Conservation (phyloP, 106 monocot genomes). For the Gastrodia elata region DNA sequence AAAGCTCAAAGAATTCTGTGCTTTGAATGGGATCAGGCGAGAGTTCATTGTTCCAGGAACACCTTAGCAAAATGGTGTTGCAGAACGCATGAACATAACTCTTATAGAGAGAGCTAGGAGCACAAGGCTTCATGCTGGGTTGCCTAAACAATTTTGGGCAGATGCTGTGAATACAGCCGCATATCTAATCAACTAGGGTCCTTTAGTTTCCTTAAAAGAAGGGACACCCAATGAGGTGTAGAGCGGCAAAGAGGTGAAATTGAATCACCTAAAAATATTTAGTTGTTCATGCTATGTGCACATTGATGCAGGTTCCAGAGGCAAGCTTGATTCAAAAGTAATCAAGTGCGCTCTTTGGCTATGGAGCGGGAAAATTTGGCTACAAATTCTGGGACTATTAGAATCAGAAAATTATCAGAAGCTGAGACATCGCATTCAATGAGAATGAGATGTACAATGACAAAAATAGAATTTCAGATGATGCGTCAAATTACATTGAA, state of each 20-base stretch:
- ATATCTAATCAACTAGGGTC: neutral
- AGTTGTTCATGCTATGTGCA: slow-evolving; percentile 4
- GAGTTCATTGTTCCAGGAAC: neutral
- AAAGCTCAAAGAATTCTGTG: neutral
- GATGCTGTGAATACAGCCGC: neutral
- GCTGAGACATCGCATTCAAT: neutral
- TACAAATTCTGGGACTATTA: neutral
- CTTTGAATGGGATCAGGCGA: neutral
- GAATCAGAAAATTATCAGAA: neutral
- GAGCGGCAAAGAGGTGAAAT: neutral
- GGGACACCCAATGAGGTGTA: neutral
- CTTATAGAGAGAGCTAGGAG: neutral
- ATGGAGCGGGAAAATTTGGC: slow-evolving; percentile 7
- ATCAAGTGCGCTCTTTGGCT: neutral
- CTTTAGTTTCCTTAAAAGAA: slow-evolving; percentile 1
- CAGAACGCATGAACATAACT: neutral
- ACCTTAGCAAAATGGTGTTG: neutral
- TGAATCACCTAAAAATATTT: slow-evolving; percentile 7
- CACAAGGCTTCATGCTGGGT: neutral
- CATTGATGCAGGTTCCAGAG: too few species aligned
- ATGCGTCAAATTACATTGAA: neutral
- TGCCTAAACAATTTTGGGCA: neutral
- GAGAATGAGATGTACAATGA: neutral
- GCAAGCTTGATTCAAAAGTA: neutral
- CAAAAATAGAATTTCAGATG: neutral